Conservation (phyloP, 2,329 filamentous ascomycete genomes). For the Cladobotryum mycophilum region DNA sequence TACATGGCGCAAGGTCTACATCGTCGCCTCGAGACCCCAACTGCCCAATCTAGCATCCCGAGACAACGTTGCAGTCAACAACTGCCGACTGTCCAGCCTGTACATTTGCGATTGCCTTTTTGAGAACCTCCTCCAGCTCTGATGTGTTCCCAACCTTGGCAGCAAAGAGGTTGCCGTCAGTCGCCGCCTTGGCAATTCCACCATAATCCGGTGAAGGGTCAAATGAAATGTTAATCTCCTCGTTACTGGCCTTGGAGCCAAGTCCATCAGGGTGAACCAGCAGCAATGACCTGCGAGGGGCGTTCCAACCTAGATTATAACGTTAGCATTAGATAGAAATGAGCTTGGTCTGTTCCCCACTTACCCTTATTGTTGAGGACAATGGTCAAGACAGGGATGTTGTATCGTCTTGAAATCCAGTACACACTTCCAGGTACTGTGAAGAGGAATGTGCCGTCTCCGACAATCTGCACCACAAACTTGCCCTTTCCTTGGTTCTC, state of each 20-base stretch:
- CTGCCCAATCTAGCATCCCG: slow-evolving; percentile 30
- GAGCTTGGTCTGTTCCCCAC: slow-evolving; percentile 1
- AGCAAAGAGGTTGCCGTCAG: slow-evolving; percentile 46
- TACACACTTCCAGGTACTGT: slow-evolving; percentile 48
- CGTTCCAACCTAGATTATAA: slow-evolving; percentile 47
- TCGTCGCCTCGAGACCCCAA: too few species aligned
- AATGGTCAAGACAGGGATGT: slow-evolving; percentile 48
- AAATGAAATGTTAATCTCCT: slow-evolving; percentile 58
- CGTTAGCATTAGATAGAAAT: background rate
- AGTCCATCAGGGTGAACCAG: slow-evolving; percentile 54
- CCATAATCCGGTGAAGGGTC: slow-evolving; percentile 52
- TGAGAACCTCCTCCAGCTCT: slow-evolving; percentile 41
- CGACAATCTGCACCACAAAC: slow-evolving; percentile 51
- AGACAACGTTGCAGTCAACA: slow-evolving; percentile 45
- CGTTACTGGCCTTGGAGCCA: slow-evolving; percentile 49
- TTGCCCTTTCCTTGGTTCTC: slow-evolving; percentile 40
- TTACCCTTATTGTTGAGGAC: slow-evolving; percentile 51
- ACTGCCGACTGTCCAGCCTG: slow-evolving; percentile 46
- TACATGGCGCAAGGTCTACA: background rate
- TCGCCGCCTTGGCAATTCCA: slow-evolving; percentile 55
- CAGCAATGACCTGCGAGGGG: slow-evolving; percentile 49
- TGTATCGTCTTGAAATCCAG: slow-evolving; percentile 50
- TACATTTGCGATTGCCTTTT: slow-evolving; percentile 45
- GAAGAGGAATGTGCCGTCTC: slow-evolving; percentile 52
- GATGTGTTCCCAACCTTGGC: slow-evolving; percentile 40